Conservation (phyloP, 805 yeast species). For the Suhomyces prunicola region DNA sequence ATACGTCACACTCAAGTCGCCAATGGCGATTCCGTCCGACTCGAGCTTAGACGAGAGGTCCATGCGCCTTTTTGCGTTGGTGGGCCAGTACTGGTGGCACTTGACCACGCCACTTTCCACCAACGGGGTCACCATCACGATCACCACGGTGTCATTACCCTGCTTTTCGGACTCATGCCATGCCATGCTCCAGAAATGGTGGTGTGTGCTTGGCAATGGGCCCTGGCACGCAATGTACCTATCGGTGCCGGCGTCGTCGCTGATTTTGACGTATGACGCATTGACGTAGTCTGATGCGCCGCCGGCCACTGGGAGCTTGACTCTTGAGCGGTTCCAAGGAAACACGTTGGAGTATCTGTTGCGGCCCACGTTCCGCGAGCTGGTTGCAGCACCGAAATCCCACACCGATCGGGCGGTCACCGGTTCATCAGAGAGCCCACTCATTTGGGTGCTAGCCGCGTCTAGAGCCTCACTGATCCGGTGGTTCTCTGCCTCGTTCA, state of each 20-base stretch:
- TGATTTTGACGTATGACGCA: slow-evolving; percentile 30
- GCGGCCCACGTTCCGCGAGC: slow-evolving; percentile 8
- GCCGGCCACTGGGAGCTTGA: slow-evolving; percentile 20
- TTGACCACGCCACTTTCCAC: slow-evolving; percentile 38
- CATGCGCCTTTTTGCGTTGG: slow-evolving; percentile 10
- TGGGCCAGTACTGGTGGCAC: slow-evolving; percentile 43
- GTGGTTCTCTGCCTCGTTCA: slow-evolving; percentile 9
- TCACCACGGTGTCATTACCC: slow-evolving; percentile 22
- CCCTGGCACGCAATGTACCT: slow-evolving; percentile 75
- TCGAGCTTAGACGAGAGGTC: slow-evolving; percentile 14
- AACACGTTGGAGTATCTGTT: slow-evolving; percentile 41
- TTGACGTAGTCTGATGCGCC: slow-evolving; percentile 33
- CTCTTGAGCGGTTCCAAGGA: slow-evolving; percentile 40
- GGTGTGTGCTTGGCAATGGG: slow-evolving; percentile 39
- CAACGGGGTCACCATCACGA: slow-evolving; percentile 54
- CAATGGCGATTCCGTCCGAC: slow-evolving; percentile 22
- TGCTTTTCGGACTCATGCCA: slow-evolving; percentile 29
- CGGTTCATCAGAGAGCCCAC: not conserved
- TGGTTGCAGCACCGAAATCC: slow-evolving; percentile 6
- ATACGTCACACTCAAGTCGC: slow-evolving; percentile 16
- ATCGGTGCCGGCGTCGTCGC: not conserved
- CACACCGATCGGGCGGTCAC: not conserved
- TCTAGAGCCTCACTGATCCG: slow-evolving; percentile 3
- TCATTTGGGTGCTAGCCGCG: not conserved
- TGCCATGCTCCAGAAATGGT: slow-evolving; percentile 53